Evolutionary conservation across 1,139 yeast species (phyloP).

Genomic region (Lodderomyces pseudojiufengensis): DNA sequence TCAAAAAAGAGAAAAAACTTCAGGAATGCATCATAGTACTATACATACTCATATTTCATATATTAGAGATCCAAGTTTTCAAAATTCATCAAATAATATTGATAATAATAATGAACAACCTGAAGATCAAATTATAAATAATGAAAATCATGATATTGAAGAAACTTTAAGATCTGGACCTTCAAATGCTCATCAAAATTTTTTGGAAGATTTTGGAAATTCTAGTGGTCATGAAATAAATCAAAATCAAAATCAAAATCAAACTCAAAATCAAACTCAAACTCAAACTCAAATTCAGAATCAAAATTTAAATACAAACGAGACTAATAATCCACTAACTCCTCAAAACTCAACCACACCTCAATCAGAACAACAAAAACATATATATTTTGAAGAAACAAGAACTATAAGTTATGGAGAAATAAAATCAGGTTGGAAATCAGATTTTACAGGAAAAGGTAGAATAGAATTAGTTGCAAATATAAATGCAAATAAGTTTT

Average conservation of each 20-base stretch:
- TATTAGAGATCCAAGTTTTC: constrained; percentile 9
- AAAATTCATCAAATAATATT: constrained; percentile 1
- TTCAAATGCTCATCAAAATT: constrained; percentile 23
- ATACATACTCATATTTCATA: constrained; percentile 30
- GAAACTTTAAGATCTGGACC: constrained; percentile 20
- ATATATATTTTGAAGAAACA: constrained; percentile 64
- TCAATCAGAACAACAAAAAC: constrained; percentile 16
- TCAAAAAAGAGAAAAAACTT: constrained; percentile 10
- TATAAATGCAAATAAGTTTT: constrained; percentile 52
- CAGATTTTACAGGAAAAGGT: constrained; percentile 77
- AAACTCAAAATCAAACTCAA: background rate
- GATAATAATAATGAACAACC: background rate
- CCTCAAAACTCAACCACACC: constrained; percentile 8
- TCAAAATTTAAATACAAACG: background rate
- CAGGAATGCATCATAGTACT: constrained; percentile 38
- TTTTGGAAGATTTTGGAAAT: constrained; percentile 28
- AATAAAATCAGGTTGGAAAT: constrained; percentile 88
- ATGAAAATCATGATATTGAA: constrained; percentile 10
- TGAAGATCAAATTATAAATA: constrained; percentile 3
- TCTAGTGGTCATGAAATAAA: background rate
- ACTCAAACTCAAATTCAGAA: background rate
- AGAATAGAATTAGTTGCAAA: constrained; percentile 73
- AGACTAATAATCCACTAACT: constrained; percentile 2
- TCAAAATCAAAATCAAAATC: background rate
- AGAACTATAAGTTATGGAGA: constrained; percentile 76